phyloP scores from a whole-genome alignment of 805 yeast genomes.

The Spathaspora hagerdaliae region DNA sequence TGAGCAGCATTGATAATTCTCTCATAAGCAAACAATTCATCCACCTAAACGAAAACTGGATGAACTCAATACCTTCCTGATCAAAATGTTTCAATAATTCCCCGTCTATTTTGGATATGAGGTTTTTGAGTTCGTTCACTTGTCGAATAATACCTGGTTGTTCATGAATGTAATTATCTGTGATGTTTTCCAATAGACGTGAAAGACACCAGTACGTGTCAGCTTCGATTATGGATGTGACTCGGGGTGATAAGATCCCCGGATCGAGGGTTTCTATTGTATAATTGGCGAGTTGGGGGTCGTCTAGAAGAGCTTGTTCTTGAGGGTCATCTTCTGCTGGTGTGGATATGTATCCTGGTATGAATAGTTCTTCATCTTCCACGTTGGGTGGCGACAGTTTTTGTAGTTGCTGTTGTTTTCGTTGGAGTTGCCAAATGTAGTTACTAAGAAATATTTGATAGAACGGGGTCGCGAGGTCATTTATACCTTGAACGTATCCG shows the following conservation, averaged over 20 bases:
- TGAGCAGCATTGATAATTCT: constrained; percentile 72
- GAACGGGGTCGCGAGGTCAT: constrained; percentile 90
- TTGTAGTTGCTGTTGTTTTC: constrained; percentile 23
- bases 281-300: constrained; percentile 20
- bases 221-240: constrained; percentile 75
- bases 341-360: constrained; percentile 33
- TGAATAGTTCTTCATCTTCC: constrained; percentile 19
- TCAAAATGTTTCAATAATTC: constrained; percentile 72
- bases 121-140: constrained; percentile 71
- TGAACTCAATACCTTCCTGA: constrained; percentile 82
- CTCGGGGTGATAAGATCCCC: constrained; percentile 50
- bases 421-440: constrained; percentile 48
- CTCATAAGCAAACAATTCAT: constrained; percentile 98
- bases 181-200: constrained; percentile 86
- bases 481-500: constrained; percentile 97
- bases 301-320: constrained; percentile 22
- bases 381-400: constrained; percentile 17
- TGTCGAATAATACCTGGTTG: constrained; percentile 97
- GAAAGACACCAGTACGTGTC: constrained; percentile 97
- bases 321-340: constrained; percentile 13
- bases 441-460: constrained; percentile 78
- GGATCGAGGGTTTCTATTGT: constrained; percentile 62
- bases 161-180: constrained; percentile 95
- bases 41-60: constrained; percentile 96
- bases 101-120: constrained; percentile 76